phyloP scores from a whole-genome alignment of 139 green algal genomes.

The Chlorella sp. region DNA sequence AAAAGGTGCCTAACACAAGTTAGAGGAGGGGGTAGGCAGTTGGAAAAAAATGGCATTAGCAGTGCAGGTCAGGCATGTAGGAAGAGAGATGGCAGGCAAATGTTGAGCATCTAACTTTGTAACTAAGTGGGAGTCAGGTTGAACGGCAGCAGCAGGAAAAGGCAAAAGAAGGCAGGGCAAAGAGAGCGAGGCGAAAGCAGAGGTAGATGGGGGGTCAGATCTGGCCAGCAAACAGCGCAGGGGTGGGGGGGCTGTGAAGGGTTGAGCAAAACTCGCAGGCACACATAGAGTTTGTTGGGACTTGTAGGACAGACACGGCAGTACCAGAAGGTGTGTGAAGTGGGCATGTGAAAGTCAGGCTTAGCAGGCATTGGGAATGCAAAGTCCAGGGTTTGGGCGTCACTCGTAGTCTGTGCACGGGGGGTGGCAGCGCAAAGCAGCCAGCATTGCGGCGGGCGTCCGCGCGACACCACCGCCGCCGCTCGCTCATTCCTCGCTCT shows the following conservation, averaged over 20 bases:
- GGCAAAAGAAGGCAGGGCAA: neutral
- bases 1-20: no score
- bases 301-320: neutral
- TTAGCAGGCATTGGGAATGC: no score
- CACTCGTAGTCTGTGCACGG: neutral
- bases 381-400: no score
- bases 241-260: no score
- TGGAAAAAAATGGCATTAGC: neutral
- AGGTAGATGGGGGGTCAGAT: neutral
- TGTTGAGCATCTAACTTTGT: neutral
- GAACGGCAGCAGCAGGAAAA: no score
- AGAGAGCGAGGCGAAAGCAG: neutral
- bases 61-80: neutral
- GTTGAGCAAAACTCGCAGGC: no score
- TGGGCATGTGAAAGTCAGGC: no score
- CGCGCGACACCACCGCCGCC: neutral
- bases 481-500: constrained; percentile 11
- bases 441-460: no score
- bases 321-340: neutral
- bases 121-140: no score
- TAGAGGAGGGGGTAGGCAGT: neutral
- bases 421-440: neutral
- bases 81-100: neutral
- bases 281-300: neutral
- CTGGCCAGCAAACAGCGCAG: no score